phyloP scores from a whole-genome alignment of 2,329 filamentous ascomycete genomes.

The Phialocephala sp. region DNA sequence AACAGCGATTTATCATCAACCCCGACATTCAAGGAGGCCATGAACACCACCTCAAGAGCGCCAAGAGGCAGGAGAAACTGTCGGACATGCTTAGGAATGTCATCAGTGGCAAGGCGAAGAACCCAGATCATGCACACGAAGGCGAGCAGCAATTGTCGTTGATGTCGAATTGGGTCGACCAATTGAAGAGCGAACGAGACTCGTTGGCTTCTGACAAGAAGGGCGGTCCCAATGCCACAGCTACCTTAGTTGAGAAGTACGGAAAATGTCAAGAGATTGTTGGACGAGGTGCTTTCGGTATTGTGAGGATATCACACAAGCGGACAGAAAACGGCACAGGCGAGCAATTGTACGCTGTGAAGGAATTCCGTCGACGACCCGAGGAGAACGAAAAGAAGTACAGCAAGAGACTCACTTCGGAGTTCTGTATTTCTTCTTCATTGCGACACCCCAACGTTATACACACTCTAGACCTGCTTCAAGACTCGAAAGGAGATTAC shows the following conservation, averaged over 20 bases:
- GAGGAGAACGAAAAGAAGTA: slow-evolving; percentile 98
- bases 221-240: slow-evolving; percentile 73
- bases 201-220: slow-evolving; percentile 77
- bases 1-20: slow-evolving; percentile 57
- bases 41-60: slow-evolving; percentile 86
- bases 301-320: slow-evolving; percentile 97
- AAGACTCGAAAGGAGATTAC: slow-evolving; percentile 96
- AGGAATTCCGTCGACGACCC: slow-evolving; percentile 93
- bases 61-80: slow-evolving; percentile 92
- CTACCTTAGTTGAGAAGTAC: slow-evolving; percentile 91
- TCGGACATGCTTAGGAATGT: slow-evolving; percentile 89
- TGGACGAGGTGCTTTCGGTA: slow-evolving; percentile 93
- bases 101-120: slow-evolving; percentile 80
- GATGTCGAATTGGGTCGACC: slow-evolving; percentile 95
- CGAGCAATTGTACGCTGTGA: slow-evolving; percentile 95
- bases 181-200: slow-evolving; percentile 86
- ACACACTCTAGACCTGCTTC: slow-evolving; percentile 91
- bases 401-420: slow-evolving; percentile 93
- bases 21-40: slow-evolving; percentile 70
- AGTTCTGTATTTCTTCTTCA: slow-evolving; percentile 98
- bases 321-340: slow-evolving; percentile 78
- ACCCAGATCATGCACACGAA: slow-evolving; percentile 62
- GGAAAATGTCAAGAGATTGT: slow-evolving; percentile 98
- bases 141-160: slow-evolving; percentile 85
- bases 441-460: slow-evolving; percentile 98